Conservation (phyloP, 345 rosid species). For the Eucalyptus victrix region DNA sequence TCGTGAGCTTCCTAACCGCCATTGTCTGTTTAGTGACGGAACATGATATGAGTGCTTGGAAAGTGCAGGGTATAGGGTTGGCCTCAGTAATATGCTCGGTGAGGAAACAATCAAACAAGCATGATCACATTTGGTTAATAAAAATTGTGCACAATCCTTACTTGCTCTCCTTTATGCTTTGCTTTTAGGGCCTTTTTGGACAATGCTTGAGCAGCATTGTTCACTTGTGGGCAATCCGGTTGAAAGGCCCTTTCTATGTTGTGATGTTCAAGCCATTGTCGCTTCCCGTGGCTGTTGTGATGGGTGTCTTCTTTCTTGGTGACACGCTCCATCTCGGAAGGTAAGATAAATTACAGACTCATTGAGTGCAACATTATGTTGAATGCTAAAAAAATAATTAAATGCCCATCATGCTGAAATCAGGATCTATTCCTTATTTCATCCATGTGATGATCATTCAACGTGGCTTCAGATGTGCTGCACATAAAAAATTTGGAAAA, state of each 20-base stretch:
- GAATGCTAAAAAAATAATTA: not conserved
- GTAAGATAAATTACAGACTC: not conserved
- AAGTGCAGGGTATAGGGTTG: not conserved
- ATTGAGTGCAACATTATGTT: not conserved
- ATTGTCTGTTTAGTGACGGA: not conserved
- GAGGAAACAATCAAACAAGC: not conserved
- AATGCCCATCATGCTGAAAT: not conserved
- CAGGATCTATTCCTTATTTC: not conserved
- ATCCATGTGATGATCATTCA: not conserved
- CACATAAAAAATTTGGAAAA: not conserved
- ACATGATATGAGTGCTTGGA: not conserved
- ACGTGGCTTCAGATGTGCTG: not conserved
- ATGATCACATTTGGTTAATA: not conserved
- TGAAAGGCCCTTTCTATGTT: not conserved
- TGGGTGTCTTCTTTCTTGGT: not conserved
- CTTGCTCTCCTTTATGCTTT: not conserved
- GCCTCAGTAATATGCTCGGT: not conserved
- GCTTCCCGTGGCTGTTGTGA: not conserved
- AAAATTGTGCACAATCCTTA: too few species aligned
- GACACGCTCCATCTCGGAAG: not conserved
- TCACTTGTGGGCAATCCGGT: not conserved
- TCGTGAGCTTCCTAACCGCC: slow-evolving; percentile 2
- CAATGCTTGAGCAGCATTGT: not conserved
- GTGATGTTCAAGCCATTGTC: not conserved
- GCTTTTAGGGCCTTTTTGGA: not conserved